Percentiles rank a stretch among this genome's conserved stretches.
Evolutionary conservation across 768 basidiomycete genomes (phyloP).

Genomic region (Dioszegia aurantiaca): DNA sequence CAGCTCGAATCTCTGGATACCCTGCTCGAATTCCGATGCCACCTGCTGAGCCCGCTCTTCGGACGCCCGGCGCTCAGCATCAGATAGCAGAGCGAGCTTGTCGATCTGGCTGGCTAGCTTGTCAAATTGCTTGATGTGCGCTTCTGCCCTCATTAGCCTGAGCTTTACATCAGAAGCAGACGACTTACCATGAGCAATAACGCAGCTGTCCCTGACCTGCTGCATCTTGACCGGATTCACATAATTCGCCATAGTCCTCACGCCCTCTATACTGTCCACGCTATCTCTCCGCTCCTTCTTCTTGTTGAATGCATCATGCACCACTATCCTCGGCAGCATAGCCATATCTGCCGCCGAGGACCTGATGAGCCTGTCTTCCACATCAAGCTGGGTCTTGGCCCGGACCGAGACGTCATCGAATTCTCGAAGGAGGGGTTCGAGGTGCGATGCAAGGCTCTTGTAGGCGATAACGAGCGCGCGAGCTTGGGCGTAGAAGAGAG

Average conservation of each 20-base stretch:
- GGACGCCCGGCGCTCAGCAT: conserved; percentile 23
- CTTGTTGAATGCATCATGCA: conserved; percentile 30
- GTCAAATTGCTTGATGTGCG: conserved; percentile 34
- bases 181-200: conserved; percentile 36
- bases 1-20: conserved; percentile 28
- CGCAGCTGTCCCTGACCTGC: conserved; percentile 43
- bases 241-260: conserved; percentile 44
- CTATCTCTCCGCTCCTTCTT: conserved; percentile 26
- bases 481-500: conserved; percentile 40
- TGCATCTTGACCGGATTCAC: conserved; percentile 47
- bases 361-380: conserved; percentile 29
- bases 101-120: conserved; percentile 22
- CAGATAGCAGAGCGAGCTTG: conserved; percentile 32
- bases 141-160: conserved; percentile 19
- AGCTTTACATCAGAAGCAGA: not conserved
- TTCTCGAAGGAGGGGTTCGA: conserved; percentile 36
- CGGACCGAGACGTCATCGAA: conserved; percentile 29
- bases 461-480: conserved; percentile 41
- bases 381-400: conserved; percentile 35
- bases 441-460: conserved; percentile 35
- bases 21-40: conserved; percentile 30
- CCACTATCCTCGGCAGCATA: conserved; percentile 27
- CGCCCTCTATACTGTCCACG: conserved; percentile 8
- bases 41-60: conserved; percentile 25
- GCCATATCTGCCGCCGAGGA: conserved; percentile 36